A percentile compares a stretch with the other conserved stretches of the same genome.
Evolutionary conservation across 2,329 filamentous ascomycete genomes (phyloP).

Genomic region (Periconia sp.): DNA sequence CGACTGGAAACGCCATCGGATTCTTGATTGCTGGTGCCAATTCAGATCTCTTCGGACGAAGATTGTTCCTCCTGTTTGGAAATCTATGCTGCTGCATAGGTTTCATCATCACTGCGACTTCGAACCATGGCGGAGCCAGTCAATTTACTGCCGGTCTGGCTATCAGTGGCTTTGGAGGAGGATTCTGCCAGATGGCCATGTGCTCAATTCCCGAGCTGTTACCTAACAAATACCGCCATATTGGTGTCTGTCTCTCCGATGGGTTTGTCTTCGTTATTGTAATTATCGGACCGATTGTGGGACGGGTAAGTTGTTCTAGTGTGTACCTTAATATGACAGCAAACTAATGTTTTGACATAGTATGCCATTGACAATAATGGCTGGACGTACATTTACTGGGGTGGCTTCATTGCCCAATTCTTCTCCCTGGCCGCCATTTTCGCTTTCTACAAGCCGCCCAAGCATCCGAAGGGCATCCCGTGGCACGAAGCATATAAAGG

Average conservation of each 20-base stretch:
- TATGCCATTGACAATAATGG: slow-evolving; percentile 29
- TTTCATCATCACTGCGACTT: slow-evolving; percentile 31
- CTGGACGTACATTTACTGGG: slow-evolving; percentile 32
- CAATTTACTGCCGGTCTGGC: slow-evolving; percentile 51
- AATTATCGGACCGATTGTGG: slow-evolving; percentile 55
- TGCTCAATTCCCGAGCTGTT: slow-evolving; percentile 56
- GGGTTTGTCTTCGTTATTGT: slow-evolving; percentile 53
- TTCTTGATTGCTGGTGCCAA: slow-evolving; percentile 47
- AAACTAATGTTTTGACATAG: slow-evolving; percentile 7
- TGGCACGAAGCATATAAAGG: slow-evolving; percentile 29
- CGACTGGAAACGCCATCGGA: slow-evolving; percentile 28
- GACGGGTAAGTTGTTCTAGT: slow-evolving; percentile 34
- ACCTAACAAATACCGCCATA: slow-evolving; percentile 58
- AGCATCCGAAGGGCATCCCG: slow-evolving; percentile 35
- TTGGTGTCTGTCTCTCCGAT: slow-evolving; percentile 53
- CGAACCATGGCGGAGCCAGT: slow-evolving; percentile 44
- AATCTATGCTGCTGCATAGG: slow-evolving; percentile 50
- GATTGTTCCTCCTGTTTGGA: slow-evolving; percentile 54
- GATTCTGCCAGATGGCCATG: slow-evolving; percentile 52
- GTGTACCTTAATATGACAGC: neutral
- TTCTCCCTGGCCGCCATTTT: slow-evolving; percentile 26
- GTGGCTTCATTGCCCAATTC: slow-evolving; percentile 28
- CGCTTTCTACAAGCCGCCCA: slow-evolving; percentile 30
- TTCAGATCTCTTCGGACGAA: slow-evolving; percentile 57
- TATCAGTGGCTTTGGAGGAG: slow-evolving; percentile 54